Evolutionary conservation across 371 early-diverging fungal genomes (phyloP).

Genomic region (Lichtheimia ornata): DNA sequence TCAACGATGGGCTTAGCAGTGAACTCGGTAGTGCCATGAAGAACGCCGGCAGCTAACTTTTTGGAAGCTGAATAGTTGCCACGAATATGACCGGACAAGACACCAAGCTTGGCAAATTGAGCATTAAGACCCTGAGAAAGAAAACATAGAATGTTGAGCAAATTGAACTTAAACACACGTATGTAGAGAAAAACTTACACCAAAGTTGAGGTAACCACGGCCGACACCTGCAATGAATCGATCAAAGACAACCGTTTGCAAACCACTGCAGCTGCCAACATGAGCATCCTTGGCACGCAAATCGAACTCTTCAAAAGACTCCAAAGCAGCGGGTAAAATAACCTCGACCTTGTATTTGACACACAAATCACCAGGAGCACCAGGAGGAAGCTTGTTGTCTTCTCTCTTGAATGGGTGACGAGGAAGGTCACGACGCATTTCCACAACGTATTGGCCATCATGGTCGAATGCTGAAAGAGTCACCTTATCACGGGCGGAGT

Average conservation of each 20-base stretch:
- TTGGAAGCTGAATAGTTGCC: slow-evolving; percentile 12
- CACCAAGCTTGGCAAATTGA: slow-evolving; percentile 14
- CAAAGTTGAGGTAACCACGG: slow-evolving; percentile 19
- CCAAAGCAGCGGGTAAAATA: slow-evolving; percentile 15
- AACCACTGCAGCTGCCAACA: slow-evolving; percentile 8
- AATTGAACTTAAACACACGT: neutral
- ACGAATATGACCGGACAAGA: slow-evolving; percentile 12
- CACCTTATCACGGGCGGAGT: slow-evolving; percentile 2
- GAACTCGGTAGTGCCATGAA: slow-evolving; percentile 13
- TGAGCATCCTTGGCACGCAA: slow-evolving; percentile 11
- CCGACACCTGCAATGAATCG: slow-evolving; percentile 23
- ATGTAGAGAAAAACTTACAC: neutral
- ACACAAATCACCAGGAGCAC: slow-evolving; percentile 7
- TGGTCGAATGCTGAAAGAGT: slow-evolving; percentile 21
- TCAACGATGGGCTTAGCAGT: slow-evolving; percentile 8
- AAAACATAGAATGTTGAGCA: neutral
- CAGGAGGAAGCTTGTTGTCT: neutral
- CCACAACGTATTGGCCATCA: slow-evolving; percentile 20
- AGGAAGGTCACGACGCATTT: slow-evolving; percentile 12
- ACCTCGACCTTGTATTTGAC: slow-evolving; percentile 16
- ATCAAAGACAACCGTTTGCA: slow-evolving; percentile 14
- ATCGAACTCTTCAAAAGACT: slow-evolving; percentile 15
- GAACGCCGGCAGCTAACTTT: slow-evolving; percentile 6
- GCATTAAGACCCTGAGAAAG: slow-evolving; percentile 14
- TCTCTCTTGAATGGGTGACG: neutral